Base-by-base conservation (phyloP, 257 asterid species). In the Galeopsis tetrahit region DNA sequence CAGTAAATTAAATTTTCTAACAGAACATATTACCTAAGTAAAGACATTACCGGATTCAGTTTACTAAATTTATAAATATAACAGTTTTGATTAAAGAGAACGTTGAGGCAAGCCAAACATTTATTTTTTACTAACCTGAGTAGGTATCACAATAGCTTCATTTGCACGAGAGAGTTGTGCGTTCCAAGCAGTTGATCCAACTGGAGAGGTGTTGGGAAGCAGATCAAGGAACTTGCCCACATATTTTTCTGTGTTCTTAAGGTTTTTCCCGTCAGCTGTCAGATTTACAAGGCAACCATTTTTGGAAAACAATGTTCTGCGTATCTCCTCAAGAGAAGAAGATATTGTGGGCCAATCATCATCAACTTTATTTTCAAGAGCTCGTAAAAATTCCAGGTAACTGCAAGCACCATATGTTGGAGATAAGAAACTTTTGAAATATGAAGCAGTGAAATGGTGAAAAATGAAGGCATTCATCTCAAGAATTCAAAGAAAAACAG, bases 131-230 rank as follows among this genome's bases (percentile, higher is more conserved):
- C 83, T 53, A 73, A 95, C 99, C 93, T 95, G 99, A 66, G 99
- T 91, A 68, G 99, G 99, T 66, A 95, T 80, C 65, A 95, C 96
- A 63, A 95, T 77, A 81, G 98, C 99, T 85, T 95, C 99, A 83
- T 92, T 92, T 66, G 85, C 77, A 33, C 78, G 80, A 46, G 97
- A 86, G 70, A 91, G 93, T 58, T 82, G 85, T 59, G 87, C 81
- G 65, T 38, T 83, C 95, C 96, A 90, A 56, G 85, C 66, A 73
- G 79, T 60, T 77, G 97, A 77, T 79, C 80, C 90, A 73, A 67
- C 74, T 44, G 83, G 79, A 39, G 89, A 77, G 35, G 86, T 78
- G 79, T 69, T 84, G 39, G 99, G 98, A 87, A 95, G 98, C 92
- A 83, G 70, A 80, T 92, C 94, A 35, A 95, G 91, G 81, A 95